Evolutionary conservation across 768 basidiomycete species (phyloP).

Genomic region (Fistulinella prunicolor): DNA sequence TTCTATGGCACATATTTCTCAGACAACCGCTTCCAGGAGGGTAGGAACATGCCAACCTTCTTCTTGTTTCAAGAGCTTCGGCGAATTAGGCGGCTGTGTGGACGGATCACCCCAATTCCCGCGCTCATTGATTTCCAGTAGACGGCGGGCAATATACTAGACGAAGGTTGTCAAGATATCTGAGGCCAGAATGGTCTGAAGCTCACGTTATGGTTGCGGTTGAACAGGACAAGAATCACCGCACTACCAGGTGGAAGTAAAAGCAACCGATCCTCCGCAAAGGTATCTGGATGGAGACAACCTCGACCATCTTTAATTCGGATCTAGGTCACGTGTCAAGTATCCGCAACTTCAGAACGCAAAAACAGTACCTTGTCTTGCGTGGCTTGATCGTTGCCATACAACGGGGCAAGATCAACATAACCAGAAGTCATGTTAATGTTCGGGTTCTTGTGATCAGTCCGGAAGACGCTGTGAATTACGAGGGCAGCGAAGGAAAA

Average conservation of each 20-base stretch:
- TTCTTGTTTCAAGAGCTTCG: constrained; percentile 50
- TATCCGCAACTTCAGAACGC: background rate
- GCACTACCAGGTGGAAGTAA: constrained; percentile 77
- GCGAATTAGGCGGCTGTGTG: constrained; percentile 32
- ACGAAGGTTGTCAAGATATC: background rate
- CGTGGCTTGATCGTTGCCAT: constrained; percentile 65
- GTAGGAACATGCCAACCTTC: constrained; percentile 36
- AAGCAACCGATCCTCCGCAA: constrained; percentile 75
- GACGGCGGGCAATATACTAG: constrained; percentile 75
- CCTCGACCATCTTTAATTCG: constrained; percentile 61
- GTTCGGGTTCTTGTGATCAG: constrained; percentile 58
- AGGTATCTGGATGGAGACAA: constrained; percentile 62
- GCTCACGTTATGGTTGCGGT: constrained; percentile 82
- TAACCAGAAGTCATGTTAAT: constrained; percentile 88
- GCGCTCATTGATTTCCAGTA: constrained; percentile 80
- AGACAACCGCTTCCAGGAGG: background rate
- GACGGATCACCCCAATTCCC: constrained; percentile 58
- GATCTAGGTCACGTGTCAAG: constrained; percentile 14
- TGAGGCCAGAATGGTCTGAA: background rate
- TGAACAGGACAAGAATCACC: constrained; percentile 80
- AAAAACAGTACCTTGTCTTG: constrained; percentile 51
- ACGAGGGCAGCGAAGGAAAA: constrained; percentile 82
- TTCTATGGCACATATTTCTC: constrained; percentile 39
- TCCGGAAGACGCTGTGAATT: constrained; percentile 87
- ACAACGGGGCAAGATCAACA: constrained; percentile 79